phyloP scores from a whole-genome alignment of 768 basidiomycete genomes.

The Leccinum imitatum region DNA sequence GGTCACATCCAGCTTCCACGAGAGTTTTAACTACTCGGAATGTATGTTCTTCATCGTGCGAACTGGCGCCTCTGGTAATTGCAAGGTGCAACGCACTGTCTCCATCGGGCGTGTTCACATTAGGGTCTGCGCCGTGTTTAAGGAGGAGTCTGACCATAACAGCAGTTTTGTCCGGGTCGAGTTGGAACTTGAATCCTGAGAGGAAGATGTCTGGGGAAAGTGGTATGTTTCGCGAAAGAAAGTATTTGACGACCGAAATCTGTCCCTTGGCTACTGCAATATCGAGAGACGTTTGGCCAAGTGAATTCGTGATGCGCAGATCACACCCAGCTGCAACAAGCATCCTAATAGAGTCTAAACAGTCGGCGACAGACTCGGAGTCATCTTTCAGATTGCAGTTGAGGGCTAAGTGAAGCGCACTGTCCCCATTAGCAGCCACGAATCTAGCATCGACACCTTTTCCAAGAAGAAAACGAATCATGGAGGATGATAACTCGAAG shows the following conservation, averaged over 20 bases:
- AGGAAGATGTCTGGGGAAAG: neutral
- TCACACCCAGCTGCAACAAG: neutral
- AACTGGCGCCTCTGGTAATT: too few species aligned
- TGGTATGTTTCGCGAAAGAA: too few species aligned
- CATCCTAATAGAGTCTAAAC: neutral
- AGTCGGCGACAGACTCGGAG: neutral
- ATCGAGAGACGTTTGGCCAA: neutral
- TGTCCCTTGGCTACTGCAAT: neutral
- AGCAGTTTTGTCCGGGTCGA: too few species aligned
- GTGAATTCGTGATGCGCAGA: neutral
- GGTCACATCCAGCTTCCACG: neutral
- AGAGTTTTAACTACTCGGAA: neutral
- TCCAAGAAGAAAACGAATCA: neutral
- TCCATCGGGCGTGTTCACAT: neutral
- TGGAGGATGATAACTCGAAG: neutral
- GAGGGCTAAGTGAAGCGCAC: neutral
- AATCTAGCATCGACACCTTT: neutral
- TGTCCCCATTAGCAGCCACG: neutral
- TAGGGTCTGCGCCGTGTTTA: neutral
- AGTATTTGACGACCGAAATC: too few species aligned
- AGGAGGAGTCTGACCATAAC: neutral
- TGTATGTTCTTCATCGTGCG: too few species aligned
- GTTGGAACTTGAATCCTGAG: too few species aligned
- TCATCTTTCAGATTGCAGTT: accelerated
- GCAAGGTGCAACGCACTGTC: neutral